Percentiles rank a stretch among this genome's conserved stretches.
Evolutionary conservation across 208 protist species (phyloP).

Genomic region (Trypanosoma platydactyli): DNA sequence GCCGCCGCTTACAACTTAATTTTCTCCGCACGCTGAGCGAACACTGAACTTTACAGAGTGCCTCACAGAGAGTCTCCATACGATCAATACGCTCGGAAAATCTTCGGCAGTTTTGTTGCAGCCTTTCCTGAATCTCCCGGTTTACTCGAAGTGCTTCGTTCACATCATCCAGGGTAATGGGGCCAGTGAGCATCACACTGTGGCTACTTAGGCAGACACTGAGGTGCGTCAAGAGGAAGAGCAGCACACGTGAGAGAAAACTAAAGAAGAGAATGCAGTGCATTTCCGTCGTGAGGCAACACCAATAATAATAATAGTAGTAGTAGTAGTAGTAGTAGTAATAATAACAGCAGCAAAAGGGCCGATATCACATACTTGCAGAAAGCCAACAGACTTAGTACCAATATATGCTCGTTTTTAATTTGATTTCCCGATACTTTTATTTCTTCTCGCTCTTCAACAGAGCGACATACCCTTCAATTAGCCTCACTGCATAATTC

Average conservation of each 20-base stretch:
- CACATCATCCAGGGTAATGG: constrained; percentile 15
- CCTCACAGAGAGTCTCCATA: not conserved
- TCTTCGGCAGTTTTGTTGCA: not conserved
- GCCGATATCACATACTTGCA: not conserved
- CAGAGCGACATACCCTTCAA: too few relatives aligned
- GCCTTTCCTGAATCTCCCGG: constrained; percentile 1
- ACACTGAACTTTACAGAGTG: not conserved
- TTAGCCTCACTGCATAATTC: too few relatives aligned
- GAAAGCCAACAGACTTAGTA: not conserved
- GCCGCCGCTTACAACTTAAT: not conserved
- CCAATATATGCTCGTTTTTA: too few relatives aligned
- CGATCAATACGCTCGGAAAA: not conserved
- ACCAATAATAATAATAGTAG: constrained; percentile 10
- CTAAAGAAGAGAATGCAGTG: not conserved
- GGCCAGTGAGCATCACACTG: not conserved
- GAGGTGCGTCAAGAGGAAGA: constrained; percentile 1
- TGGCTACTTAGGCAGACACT: not conserved
- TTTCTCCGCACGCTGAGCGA: not conserved
- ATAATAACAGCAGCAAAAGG: not conserved
- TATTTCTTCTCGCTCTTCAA: not conserved
- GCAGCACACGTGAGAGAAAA: not conserved
- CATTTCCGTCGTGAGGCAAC: too few relatives aligned
- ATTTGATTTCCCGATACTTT: too few relatives aligned
- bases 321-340: not conserved
- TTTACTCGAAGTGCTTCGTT: constrained; percentile 19